Evolutionary conservation across 257 asterid species (phyloP).

Genomic region (Rauvolfia tetraphylla): DNA sequence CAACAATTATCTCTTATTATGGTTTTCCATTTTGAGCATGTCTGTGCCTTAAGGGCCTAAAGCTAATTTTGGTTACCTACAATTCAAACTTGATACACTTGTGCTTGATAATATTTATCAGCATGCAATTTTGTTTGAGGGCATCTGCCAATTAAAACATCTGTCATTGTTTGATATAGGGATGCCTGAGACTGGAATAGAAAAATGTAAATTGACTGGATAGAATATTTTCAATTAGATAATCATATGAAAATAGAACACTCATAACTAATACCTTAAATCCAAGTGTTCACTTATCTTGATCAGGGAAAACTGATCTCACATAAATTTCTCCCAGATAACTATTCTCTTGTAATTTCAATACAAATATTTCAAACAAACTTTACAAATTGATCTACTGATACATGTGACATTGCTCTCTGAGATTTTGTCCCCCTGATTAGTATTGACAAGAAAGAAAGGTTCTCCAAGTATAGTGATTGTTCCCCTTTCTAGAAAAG

Average conservation of each 20-base stretch:
- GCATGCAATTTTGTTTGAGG: neutral
- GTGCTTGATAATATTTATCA: constrained; percentile 7
- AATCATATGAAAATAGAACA: constrained; percentile 6
- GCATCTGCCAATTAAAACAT: constrained; percentile 28
- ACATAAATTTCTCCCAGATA: constrained; percentile 6
- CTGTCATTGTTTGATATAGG: constrained; percentile 78
- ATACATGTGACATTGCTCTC: too few relatives aligned
- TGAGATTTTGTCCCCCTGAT: too few relatives aligned
- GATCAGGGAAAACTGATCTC: constrained; percentile 38
- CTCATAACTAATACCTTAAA: constrained; percentile 46
- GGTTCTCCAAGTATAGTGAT: neutral
- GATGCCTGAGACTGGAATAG: constrained; percentile 67
- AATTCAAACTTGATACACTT: constrained; percentile 50
- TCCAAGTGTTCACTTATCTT: constrained; percentile 81
- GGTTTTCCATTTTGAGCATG: too few relatives aligned
- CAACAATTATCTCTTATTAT: too few relatives aligned
- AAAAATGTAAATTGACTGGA: too few relatives aligned
- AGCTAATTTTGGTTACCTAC: constrained; percentile 37
- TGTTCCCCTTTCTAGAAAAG: too few relatives aligned
- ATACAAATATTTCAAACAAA: too few relatives aligned
- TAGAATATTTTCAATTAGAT: neutral
- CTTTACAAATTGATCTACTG: too few relatives aligned
- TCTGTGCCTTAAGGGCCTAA: too few relatives aligned
- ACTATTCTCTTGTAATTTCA: too few relatives aligned
- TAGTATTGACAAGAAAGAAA: too few relatives aligned